Conservation (phyloP, 1,284 basidiomycete genomes). For the Leccinum griseonigrum region DNA sequence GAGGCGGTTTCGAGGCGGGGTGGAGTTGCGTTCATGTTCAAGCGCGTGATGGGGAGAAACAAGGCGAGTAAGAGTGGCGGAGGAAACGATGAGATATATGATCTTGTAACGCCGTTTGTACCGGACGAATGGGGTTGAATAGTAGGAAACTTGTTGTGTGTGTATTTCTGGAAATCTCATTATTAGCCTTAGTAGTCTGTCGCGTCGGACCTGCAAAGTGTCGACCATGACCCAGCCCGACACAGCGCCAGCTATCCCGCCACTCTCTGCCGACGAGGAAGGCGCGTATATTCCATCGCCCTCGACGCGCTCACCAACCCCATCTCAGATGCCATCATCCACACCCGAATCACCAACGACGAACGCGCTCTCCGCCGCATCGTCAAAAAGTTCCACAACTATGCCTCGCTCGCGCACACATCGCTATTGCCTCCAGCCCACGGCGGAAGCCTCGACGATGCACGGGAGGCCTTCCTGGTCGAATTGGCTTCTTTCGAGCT, state of each 20-base stretch:
- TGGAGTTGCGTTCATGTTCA: conserved; percentile 50
- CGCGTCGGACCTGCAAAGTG: background rate
- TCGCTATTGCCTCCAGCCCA: conserved; percentile 40
- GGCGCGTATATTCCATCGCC: conserved; percentile 37
- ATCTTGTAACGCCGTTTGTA: conserved; percentile 78
- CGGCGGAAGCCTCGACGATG: conserved; percentile 54
- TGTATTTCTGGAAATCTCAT: background rate
- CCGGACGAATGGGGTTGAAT: conserved; percentile 56
- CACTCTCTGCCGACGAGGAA: conserved; percentile 65
- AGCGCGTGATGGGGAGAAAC: conserved; percentile 58
- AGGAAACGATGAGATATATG: conserved; percentile 72
- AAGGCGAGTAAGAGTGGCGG: conserved; percentile 43
- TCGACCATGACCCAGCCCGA: conserved; percentile 11
- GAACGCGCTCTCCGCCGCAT: conserved; percentile 70
- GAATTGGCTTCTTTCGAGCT: conserved; percentile 75
- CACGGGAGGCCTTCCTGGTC: conserved; percentile 71
- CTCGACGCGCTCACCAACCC: conserved; percentile 17
- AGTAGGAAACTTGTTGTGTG: background rate
- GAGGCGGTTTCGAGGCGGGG: conserved; percentile 38
- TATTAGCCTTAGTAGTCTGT: background rate
- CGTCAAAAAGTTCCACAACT: conserved; percentile 75
- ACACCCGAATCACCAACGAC: conserved; percentile 74
- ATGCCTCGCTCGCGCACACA: conserved; percentile 55
- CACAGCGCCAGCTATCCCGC: conserved; percentile 34
- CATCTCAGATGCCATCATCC: conserved; percentile 66